phyloP scores from a whole-genome alignment of 306 rosid genomes.

The Malus sylvestris region DNA sequence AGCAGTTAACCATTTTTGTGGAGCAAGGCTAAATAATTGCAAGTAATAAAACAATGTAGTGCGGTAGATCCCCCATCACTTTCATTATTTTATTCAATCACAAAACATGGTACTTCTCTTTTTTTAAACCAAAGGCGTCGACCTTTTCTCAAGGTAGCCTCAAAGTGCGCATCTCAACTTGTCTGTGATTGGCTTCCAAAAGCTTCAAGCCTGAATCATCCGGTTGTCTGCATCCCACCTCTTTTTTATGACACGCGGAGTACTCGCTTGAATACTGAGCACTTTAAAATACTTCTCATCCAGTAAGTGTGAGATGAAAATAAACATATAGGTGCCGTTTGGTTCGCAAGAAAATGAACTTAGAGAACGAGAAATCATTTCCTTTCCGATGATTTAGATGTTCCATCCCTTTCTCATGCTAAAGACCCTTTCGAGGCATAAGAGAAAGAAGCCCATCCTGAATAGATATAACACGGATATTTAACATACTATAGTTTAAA shows the following conservation, averaged over 20 bases:
- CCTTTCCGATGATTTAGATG: not conserved
- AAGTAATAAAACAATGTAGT: not conserved
- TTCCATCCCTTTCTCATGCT: not conserved
- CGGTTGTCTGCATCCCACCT: no score
- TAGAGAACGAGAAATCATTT: no score
- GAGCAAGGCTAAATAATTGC: not conserved
- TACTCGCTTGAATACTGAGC: no score
- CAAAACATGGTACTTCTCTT: not conserved
- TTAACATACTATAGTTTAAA: no score
- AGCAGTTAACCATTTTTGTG: not conserved
- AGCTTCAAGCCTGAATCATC: not conserved
- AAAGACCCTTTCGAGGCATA: not conserved
- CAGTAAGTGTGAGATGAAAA: no score
- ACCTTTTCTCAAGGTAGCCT: not conserved
- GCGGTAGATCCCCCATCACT: not conserved
- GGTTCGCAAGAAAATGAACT: no score
- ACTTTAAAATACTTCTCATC: no score
- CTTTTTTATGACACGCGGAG: no score
- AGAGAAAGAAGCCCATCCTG: not conserved
- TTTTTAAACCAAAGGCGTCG: not conserved
- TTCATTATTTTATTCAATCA: not conserved
- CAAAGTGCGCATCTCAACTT: not conserved
- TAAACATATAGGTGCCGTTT: no score
- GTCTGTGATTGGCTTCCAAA: not conserved
- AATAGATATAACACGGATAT: not conserved